Evolutionary conservation across 441 rosid genomes (phyloP).

Genomic region (Dalechampia spathulata): DNA sequence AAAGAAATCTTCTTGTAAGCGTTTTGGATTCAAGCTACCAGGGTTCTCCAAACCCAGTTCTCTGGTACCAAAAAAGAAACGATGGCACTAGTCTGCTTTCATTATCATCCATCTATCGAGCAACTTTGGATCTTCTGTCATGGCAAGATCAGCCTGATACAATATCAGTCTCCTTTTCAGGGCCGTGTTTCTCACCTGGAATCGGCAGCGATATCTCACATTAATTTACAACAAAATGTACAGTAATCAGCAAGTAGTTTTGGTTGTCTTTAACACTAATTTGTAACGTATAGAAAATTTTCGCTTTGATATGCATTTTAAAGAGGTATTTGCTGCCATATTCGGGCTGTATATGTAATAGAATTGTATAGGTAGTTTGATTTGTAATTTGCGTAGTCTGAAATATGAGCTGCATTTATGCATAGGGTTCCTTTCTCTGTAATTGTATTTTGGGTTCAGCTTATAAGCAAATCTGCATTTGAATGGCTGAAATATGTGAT

Average conservation of each 20-base stretch:
- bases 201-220: slow-evolving; percentile 6
- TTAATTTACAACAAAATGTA: slow-evolving; percentile 1
- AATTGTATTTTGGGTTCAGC: too few relatives aligned
- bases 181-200: neutral
- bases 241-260: slow-evolving; percentile 7
- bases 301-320: slow-evolving; percentile 2
- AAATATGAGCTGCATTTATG: neutral
- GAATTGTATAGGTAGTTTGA: slow-evolving; percentile 16
- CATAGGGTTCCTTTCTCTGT: too few relatives aligned
- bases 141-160: neutral
- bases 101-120: neutral
- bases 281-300: neutral
- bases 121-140: neutral
- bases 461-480: too few relatives aligned
- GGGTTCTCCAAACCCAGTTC: slow-evolving; percentile 17
- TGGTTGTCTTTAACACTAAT: slow-evolving; percentile 4
- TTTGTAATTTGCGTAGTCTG: neutral
- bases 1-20: slow-evolving; percentile 33
- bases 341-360: slow-evolving; percentile 12
- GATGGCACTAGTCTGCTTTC: slow-evolving; percentile 16
- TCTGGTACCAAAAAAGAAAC: slow-evolving; percentile 19
- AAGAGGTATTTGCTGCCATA: slow-evolving; percentile 13
- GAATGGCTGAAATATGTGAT: too few relatives aligned
- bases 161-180: neutral
- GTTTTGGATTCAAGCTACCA: slow-evolving; percentile 27